Conservation (phyloP, 768 basidiomycete genomes). For the Mycena polygramma region DNA sequence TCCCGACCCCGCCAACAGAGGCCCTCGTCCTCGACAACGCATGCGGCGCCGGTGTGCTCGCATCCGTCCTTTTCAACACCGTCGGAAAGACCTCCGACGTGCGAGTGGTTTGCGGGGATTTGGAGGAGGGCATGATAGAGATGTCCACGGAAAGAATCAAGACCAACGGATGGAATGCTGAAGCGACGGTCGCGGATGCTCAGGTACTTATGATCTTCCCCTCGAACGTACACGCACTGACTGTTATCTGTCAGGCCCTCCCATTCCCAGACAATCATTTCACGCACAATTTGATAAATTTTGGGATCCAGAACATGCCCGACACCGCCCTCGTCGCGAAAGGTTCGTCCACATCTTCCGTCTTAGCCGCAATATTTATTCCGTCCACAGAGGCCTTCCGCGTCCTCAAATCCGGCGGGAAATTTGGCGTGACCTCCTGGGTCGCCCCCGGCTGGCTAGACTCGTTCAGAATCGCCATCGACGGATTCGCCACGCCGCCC, state of each 20-base stretch:
- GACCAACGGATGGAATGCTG: conserved; percentile 13
- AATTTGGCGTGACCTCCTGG: conserved; percentile 20
- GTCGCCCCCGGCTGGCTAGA: conserved; percentile 25
- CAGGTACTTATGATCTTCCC: conserved; percentile 4
- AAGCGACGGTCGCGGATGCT: conserved; percentile 14
- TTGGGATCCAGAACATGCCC: conserved; percentile 28
- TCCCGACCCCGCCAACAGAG: neutral
- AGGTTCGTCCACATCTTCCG: neutral
- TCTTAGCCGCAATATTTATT: neutral
- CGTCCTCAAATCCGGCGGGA: conserved; percentile 27
- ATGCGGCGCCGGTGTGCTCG: conserved; percentile 16
- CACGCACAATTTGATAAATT: conserved; percentile 29
- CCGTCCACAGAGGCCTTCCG: conserved; percentile 21
- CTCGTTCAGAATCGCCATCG: neutral
- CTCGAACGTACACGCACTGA: neutral
- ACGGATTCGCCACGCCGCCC: conserved; percentile 2
- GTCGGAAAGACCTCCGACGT: neutral
- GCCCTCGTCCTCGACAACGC: conserved; percentile 25
- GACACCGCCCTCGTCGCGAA: conserved; percentile 3
- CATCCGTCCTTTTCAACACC: conserved; percentile 13
- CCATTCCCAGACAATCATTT: conserved; percentile 24
- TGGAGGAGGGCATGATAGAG: conserved; percentile 3
- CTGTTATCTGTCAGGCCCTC: neutral
- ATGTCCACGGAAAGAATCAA: conserved; percentile 8
- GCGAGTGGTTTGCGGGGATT: conserved; percentile 3